These are phyloP conservation scores for Lantana camara DNA, from an alignment of 257 asterid species.

Conservation along the genomic window DNA sequence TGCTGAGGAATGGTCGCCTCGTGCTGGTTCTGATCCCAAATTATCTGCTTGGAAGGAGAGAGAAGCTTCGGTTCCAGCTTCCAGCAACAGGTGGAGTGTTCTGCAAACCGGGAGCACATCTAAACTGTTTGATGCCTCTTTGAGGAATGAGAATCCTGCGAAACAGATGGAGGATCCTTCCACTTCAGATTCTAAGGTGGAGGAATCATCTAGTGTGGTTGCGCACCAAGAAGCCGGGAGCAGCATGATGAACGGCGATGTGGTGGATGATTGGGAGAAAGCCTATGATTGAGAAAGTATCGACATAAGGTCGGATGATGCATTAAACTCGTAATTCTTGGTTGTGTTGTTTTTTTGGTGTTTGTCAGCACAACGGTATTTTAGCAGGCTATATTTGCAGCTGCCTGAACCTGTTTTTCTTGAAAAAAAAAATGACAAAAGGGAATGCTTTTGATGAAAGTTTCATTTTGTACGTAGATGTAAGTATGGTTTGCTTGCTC, in stretches of 20 bases:
- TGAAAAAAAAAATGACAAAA: neutral
- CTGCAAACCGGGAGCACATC: conserved; percentile 56
- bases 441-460: neutral
- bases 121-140: conserved; percentile 35
- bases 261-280: conserved; percentile 94
- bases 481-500: neutral
- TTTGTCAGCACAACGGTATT: neutral
- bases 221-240: conserved; percentile 34
- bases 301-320: neutral
- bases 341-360: conserved; percentile 23
- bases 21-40: conserved; percentile 37
- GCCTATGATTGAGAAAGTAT: conserved; percentile 55
- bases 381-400: conserved; percentile 19
- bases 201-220: conserved; percentile 24
- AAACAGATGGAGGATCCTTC: conserved; percentile 35
- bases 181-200: conserved; percentile 29
- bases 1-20: conserved; percentile 61
- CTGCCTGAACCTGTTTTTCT: conserved; percentile 16
- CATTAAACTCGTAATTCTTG: neutral
- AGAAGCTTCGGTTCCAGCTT: conserved; percentile 45
- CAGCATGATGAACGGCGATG: conserved; percentile 42
- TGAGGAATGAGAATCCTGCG: conserved; percentile 23
- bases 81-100: conserved; percentile 76
- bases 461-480: neutral
- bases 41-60: conserved; percentile 40